phyloP scores from a whole-genome alignment of 805 yeast species.

The Barnettozyma vustinii region DNA sequence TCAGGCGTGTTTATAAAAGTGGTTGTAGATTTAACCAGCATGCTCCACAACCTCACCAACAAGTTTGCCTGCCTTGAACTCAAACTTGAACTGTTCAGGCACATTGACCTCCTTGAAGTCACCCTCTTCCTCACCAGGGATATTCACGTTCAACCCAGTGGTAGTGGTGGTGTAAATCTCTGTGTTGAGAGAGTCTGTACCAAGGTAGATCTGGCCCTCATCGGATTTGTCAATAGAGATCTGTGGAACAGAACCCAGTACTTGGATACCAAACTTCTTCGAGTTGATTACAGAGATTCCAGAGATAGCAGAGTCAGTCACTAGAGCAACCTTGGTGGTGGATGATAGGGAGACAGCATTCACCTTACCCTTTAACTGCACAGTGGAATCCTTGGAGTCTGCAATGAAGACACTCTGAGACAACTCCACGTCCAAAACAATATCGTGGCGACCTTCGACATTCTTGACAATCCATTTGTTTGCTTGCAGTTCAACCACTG shows the following conservation, averaged over 20 bases:
- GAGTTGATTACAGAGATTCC: constrained; percentile 87
- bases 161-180: constrained; percentile 82
- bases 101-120: constrained; percentile 78
- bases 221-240: constrained; percentile 86
- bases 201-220: constrained; percentile 75
- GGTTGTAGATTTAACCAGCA: constrained; percentile 46
- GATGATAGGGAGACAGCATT: constrained; percentile 80
- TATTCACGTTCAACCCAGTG: constrained; percentile 79
- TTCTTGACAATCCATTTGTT: constrained; percentile 88
- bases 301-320: constrained; percentile 79
- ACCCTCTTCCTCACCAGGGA: constrained; percentile 58
- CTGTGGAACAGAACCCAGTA: constrained; percentile 76
- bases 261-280: constrained; percentile 75
- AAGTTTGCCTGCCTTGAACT: constrained; percentile 55
- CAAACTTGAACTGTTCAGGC: constrained; percentile 89
- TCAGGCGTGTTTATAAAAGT: not conserved
- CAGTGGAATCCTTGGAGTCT: constrained; percentile 63
- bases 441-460: constrained; percentile 56
- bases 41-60: constrained; percentile 75
- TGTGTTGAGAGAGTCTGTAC: constrained; percentile 62
- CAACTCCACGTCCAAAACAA: constrained; percentile 71
- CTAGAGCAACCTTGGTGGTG: constrained; percentile 66
- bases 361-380: constrained; percentile 86
- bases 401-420: constrained; percentile 89
- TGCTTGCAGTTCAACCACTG: constrained; percentile 71